Evolutionary conservation across 2,329 filamentous ascomycete genomes (phyloP).

Genomic region (Gaeumannomyces sp.): DNA sequence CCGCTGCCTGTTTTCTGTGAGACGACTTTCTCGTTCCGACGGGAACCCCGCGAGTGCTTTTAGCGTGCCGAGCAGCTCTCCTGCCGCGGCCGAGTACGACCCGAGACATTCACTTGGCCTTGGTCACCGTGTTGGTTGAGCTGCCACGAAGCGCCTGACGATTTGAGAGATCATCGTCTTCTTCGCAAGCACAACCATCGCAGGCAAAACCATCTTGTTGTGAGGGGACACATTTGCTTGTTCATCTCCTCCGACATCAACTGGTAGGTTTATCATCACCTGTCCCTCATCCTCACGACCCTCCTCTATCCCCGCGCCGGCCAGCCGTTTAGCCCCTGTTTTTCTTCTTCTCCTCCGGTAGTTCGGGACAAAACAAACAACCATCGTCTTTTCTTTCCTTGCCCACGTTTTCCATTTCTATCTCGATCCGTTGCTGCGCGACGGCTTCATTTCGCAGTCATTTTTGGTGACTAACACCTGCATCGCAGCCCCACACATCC

Average conservation of each 20-base stretch:
- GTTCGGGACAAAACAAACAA: too few species aligned
- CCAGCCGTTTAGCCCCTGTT: neutral
- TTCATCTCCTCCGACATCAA: constrained; percentile 71
- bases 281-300: constrained; percentile 1
- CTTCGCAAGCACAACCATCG: constrained; percentile 27
- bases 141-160: constrained; percentile 6
- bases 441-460: too few species aligned
- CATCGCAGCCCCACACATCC: constrained; percentile 22
- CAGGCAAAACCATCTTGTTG: constrained; percentile 23
- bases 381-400: neutral
- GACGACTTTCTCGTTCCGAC: constrained; percentile 6
- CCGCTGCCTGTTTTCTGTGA: neutral
- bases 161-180: constrained; percentile 16
- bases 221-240: constrained; percentile 97
- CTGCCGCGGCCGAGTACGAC: constrained; percentile 8
- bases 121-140: constrained; percentile 5
- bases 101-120: constrained; percentile 12
- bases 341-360: too few species aligned
- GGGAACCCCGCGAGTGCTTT: constrained; percentile 7
- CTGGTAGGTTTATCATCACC: constrained; percentile 49
- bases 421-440: neutral
- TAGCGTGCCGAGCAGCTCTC: constrained; percentile 4
- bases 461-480: neutral
- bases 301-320: neutral
- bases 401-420: constrained; percentile 11